These are phyloP conservation scores for Bromus sterilis DNA, from an alignment of 176 grass and related monocot genomes.

Conservation along the genomic window DNA sequence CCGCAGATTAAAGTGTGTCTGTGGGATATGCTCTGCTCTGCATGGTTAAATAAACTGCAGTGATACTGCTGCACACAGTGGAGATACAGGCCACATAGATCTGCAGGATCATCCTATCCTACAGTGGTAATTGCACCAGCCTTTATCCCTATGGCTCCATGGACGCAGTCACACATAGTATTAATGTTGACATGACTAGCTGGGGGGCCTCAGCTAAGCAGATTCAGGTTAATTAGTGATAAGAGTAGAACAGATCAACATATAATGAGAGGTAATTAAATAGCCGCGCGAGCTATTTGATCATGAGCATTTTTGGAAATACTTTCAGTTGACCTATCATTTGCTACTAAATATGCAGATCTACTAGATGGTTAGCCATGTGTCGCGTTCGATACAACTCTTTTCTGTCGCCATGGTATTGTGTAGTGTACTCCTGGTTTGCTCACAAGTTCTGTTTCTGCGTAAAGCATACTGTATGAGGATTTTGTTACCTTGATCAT, in stretches of 20 bases:
- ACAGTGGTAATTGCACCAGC: background rate
- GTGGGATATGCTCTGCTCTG: background rate
- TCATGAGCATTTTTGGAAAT: background rate
- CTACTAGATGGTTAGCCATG: background rate
- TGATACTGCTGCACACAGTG: background rate
- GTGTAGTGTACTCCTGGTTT: background rate
- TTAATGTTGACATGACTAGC: background rate
- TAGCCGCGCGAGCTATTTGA: background rate
- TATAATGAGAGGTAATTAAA: background rate
- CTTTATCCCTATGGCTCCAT: background rate
- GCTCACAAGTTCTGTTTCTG: background rate
- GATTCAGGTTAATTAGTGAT: background rate
- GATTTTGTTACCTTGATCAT: slow-evolving; percentile 6
- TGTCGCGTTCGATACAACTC: background rate
- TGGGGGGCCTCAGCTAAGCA: background rate
- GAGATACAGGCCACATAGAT: background rate
- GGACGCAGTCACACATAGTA: background rate
- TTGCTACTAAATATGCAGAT: background rate
- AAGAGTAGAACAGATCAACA: background rate
- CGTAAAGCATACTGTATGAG: background rate
- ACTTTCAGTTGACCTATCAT: background rate
- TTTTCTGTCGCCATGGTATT: background rate
- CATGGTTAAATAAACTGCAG: background rate
- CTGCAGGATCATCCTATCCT: slow-evolving; percentile 1
- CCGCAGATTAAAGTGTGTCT: background rate